These are phyloP conservation scores for Polyplosphaeria fusca DNA, from an alignment of 495 filamentous ascomycete species.

Conservation along the genomic window DNA sequence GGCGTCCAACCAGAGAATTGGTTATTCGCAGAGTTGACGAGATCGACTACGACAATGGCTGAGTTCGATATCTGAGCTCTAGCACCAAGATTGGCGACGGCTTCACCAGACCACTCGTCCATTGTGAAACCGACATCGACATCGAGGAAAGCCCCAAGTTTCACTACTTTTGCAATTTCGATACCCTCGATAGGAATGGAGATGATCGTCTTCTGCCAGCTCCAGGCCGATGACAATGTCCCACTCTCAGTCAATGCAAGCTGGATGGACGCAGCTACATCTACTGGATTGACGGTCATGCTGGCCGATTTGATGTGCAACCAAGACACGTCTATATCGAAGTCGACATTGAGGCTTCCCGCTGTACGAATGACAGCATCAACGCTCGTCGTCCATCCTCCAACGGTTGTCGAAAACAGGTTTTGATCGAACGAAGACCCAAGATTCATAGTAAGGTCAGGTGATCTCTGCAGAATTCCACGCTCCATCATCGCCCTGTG, in stretches of 20 bases:
- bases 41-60: slow-evolving; percentile 20
- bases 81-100: slow-evolving; percentile 12
- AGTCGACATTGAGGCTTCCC: slow-evolving; percentile 19
- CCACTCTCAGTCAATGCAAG: slow-evolving; percentile 10
- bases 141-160: slow-evolving; percentile 26
- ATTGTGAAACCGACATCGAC: slow-evolving; percentile 26
- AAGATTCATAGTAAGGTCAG: slow-evolving; percentile 25
- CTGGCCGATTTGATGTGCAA: slow-evolving; percentile 4
- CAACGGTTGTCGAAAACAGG: slow-evolving; percentile 7
- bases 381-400: slow-evolving; percentile 5
- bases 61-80: slow-evolving; percentile 13
- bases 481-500: slow-evolving; percentile 8
- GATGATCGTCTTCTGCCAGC: slow-evolving; percentile 20
- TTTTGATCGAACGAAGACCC: slow-evolving; percentile 11
- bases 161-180: slow-evolving; percentile 14
- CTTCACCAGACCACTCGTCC: slow-evolving; percentile 16
- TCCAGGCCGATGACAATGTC: slow-evolving; percentile 4
- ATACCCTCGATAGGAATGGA: slow-evolving; percentile 25
- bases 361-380: slow-evolving; percentile 13
- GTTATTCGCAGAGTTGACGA: slow-evolving; percentile 19
- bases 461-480: slow-evolving; percentile 2
- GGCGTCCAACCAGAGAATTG: slow-evolving; percentile 26
- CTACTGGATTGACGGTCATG: slow-evolving; percentile 14
- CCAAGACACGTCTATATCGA: slow-evolving; percentile 14
- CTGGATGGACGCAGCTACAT: slow-evolving; percentile 21